Conservation (phyloP, 208 protist genomes). For the Leptomonas pyrrhocoris region DNA sequence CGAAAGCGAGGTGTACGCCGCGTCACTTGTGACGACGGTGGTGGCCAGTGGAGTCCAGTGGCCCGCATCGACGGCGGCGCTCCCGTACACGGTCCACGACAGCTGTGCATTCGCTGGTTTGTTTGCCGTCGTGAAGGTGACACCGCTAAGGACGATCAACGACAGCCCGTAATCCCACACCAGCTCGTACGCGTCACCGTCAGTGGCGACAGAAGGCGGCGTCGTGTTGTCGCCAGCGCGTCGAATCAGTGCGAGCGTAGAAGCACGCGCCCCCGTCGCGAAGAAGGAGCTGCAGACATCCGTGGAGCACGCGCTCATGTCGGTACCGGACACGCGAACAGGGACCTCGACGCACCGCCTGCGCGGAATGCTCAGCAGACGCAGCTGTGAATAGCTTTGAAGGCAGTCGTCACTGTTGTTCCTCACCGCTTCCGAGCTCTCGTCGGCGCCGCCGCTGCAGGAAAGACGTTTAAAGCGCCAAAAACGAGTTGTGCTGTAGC, state of each 20-base stretch:
- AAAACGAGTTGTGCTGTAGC: constrained; percentile 16
- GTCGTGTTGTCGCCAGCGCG: neutral
- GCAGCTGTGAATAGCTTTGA: constrained; percentile 31
- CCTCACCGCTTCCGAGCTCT: neutral
- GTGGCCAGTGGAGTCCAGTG: constrained; percentile 11
- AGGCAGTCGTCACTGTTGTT: neutral
- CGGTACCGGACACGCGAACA: constrained; percentile 9
- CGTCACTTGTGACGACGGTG: neutral
- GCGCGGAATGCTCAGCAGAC: constrained; percentile 21
- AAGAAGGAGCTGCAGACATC: constrained; percentile 24
- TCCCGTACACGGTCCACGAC: constrained; percentile 25
- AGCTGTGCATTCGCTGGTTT: neutral
- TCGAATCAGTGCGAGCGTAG: constrained; percentile 7
- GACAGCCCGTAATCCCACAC: constrained; percentile 34
- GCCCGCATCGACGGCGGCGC: neutral
- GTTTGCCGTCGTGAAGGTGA: constrained; percentile 15
- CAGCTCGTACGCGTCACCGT: constrained; percentile 21
- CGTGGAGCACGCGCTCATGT: neutral
- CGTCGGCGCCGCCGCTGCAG: neutral
- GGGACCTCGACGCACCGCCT: constrained; percentile 10
- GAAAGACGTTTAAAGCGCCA: constrained; percentile 20
- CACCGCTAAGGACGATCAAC: constrained; percentile 17
- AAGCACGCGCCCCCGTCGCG: neutral
- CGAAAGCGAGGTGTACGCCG: constrained; percentile 4
- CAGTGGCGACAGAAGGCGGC: neutral